Evolutionary conservation across 768 basidiomycete genomes (phyloP), one percentile per base, ranked within the genome.

Genomic region (Russula vinacea): DNA sequence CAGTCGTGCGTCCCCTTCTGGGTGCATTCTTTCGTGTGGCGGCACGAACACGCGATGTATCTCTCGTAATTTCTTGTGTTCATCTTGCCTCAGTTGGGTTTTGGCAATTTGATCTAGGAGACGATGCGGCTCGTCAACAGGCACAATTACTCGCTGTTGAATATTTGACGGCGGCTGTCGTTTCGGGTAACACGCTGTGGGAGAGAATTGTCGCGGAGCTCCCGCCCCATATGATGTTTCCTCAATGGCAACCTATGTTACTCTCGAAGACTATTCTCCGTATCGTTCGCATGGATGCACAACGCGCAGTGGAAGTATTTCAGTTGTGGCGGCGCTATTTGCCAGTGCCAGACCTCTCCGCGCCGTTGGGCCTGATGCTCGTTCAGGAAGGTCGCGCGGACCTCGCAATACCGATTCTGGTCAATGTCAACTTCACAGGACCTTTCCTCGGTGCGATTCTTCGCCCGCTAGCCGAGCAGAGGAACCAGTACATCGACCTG

Each of bases 1-100:
- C 66, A 3, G 47, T 62, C 22, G 58, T 75, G n/a, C 77, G 77
- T 24, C 74, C 75, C 9, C 72, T 83, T 40, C 66, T 76, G 5
- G 72, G 76, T 7, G 72, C 80, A 1, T 83, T 85, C 68, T 71
- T 85, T 35, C 79, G 74, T 50, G 69, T 84, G 37, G 76, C 83
- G 9, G 76, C 72, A 17, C 62, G 70, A n/a, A 72, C 78, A 7
- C 68, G 65, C 6, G 81, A 69, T 47, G 14, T 11, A 26, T 54
- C 56, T 9, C 67, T 68, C 26, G 62, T 63, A 22, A 51, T 35
- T n/a, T 59, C 58, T 5, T 57, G 67, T 55, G 59, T 69, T n/a
- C 66, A 62, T 40, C 60, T 68, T n/a, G 58, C 59, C 19, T 64
- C 67, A 19, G 67, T 58, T 42, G 66, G 68, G n/a, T 69, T 68